Evolutionary conservation across 805 yeast species (phyloP), one percentile per base, ranked within the genome.

Genomic region (Kluyveromyces lactis): DNA sequence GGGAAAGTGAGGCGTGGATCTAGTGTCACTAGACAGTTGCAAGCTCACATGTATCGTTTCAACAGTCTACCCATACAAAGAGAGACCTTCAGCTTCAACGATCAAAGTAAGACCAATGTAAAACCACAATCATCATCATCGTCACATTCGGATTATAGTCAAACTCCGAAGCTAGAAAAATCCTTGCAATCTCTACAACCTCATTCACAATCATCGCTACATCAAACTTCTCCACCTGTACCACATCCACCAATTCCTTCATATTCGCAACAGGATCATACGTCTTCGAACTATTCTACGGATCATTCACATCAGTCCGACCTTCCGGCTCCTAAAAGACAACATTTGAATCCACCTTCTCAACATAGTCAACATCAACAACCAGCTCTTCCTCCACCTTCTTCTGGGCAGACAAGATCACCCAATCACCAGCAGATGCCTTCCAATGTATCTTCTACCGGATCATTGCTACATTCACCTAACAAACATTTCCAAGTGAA

Each of bases 1-100:
- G 75, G 79, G 50, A 84, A 83, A 52, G 72, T 79, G 15, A 77
- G 86, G 64, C 67, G 95, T 50, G 95, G 95, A 7, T 77, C 85
- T 9, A 77, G 85, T 26, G 92, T 84, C 10, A 78, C 89, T 19
- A 72, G 92, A 56, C 90, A 83, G 53, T 64, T 84, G 44, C 90
- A 83, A 55, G 63, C 82, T 50, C 90, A 84, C 60, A 69, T 83
- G 55, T 77, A 69, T 1, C 55, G 60, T 42, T 64, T 62, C 48
- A 59, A 67, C 49, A 58, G 63, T 42, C 48, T 76, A 49, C 69
- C 72, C 39, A 50, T 44, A 19, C 60, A 50, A 41, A 56, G 45
- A 52, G 66, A 38, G 60, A 64, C 29, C 54, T 58, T 38, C 56
- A 65, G 27, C 64, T 66, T 34, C 18, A 26, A 7, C 66, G 66